phyloP scores from a whole-genome alignment of 2,329 filamentous ascomycete species.

The Apiospora aurea region DNA sequence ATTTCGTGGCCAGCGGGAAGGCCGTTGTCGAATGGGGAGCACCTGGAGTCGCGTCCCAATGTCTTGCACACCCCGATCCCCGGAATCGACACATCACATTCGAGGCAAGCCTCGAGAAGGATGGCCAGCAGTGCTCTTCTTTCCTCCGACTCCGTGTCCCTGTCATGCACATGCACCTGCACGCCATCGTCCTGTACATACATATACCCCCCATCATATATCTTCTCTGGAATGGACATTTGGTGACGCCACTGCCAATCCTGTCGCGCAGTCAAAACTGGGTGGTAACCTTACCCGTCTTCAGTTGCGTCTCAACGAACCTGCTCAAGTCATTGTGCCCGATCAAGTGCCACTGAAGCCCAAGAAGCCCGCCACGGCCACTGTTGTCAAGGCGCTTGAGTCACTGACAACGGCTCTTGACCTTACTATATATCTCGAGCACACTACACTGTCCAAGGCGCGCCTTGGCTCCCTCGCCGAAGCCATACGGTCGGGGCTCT shows the following conservation, averaged over 20 bases:
- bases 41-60: slow-evolving; percentile 10
- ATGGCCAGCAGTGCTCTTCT: slow-evolving; percentile 7
- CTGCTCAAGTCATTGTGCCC: slow-evolving; percentile 25
- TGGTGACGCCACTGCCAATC: not conserved
- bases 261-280: slow-evolving; percentile 21
- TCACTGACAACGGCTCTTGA: slow-evolving; percentile 22
- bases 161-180: slow-evolving; percentile 24
- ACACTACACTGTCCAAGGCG: slow-evolving; percentile 24
- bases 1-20: slow-evolving; percentile 24
- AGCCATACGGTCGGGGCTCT: slow-evolving; percentile 18
- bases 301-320: slow-evolving; percentile 24
- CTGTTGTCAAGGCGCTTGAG: slow-evolving; percentile 23
- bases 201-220: slow-evolving; percentile 27
- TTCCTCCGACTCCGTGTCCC: slow-evolving; percentile 27
- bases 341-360: slow-evolving; percentile 19
- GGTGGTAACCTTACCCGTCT: slow-evolving; percentile 21
- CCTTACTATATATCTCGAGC: slow-evolving; percentile 25
- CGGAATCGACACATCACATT: slow-evolving; percentile 24
- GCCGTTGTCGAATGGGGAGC: slow-evolving; percentile 23
- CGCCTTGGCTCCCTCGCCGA: slow-evolving; percentile 21
- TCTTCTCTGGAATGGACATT: slow-evolving; percentile 22
- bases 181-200: slow-evolving; percentile 26
- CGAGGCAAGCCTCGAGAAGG: slow-evolving; percentile 24
- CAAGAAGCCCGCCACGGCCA: slow-evolving; percentile 22
- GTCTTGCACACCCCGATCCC: slow-evolving; percentile 25